Base-by-base conservation (phyloP, 2,329 filamentous ascomycete genomes). In the Epichloe amarillans region DNA sequence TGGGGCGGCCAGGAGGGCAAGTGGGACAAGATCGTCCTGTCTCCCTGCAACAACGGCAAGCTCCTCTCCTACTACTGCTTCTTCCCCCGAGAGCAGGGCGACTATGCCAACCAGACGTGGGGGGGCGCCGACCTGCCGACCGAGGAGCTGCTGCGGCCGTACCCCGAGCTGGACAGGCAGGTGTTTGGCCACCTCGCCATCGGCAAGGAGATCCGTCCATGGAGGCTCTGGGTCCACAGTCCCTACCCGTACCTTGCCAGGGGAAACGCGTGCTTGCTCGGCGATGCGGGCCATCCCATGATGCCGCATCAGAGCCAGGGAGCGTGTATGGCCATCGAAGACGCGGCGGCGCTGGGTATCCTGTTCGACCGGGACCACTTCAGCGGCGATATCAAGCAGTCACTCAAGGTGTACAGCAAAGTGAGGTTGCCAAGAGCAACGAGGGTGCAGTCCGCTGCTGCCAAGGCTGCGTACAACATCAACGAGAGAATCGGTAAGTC, bases 11-110 rank as follows among this genome's bases (percentile, higher is more conserved):
- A 80, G 49, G 76, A 81, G 50, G 69, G 66, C 50, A 79, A 77
- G 58, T 79, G 71, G 71, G 77, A 84, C 64, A 86, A 86, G 71
- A 85, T 86, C 52, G 82, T 86, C 5, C 68, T 86, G 2, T 84
- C 80, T 0, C 80, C 82, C 5, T 86, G 83, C 66, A 82, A 84
- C 59, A 76, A 75, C 21, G 81, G 82, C 49, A 76, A 76, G 53
- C 66, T 84, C 3, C 69, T 84, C 3, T 83, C 80, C 0, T 86
- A 83, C 66, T 86, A 86, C 66, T 84, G 80, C 66, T 84, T 84
- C 70, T 84, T 83, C 62, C 80, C 80, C 0, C 72, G 62, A 46
- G 57, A 55, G 10, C 64, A 73, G 53, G 77, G 78, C 6, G 79
- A 85, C 60, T 84, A 80, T 60, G 70, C 72, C 3, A 75, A 67